Evolutionary conservation across 75 land plant genomes (phyloP).

Genomic region (Pseudotsuga menziesii): DNA sequence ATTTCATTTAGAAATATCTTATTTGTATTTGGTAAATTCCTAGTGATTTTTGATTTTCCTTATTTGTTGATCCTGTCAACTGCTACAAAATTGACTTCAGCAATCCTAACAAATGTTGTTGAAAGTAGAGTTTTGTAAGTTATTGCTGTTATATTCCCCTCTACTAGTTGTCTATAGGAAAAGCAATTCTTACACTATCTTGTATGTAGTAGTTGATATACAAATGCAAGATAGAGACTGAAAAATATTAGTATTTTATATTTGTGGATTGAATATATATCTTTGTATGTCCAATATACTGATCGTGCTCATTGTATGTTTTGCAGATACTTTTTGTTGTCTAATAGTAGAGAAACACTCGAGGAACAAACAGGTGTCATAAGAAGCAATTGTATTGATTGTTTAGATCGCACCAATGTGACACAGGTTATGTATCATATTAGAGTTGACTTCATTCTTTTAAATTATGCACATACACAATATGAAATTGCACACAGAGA

Average conservation of each 20-base stretch:
- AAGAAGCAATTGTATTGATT: slow-evolving; percentile 93
- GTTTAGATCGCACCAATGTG: slow-evolving; percentile 97
- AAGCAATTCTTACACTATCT: too few species aligned
- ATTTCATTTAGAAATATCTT: too few species aligned
- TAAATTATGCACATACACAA: too few species aligned
- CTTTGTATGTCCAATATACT: neutral
- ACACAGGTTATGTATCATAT: slow-evolving; percentile 62
- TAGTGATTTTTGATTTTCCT: too few species aligned
- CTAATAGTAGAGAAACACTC: slow-evolving; percentile 56
- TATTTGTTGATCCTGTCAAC: too few species aligned
- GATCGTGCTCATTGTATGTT: slow-evolving; percentile 1
- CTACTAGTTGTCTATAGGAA: neutral
- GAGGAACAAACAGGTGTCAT: slow-evolving; percentile 81
- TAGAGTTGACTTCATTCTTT: neutral
- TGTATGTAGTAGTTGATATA: too few species aligned
- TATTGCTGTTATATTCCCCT: slow-evolving; percentile 5
- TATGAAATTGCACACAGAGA: too few species aligned
- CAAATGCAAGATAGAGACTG: too few species aligned
- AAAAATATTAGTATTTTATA: neutral
- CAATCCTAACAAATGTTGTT: too few species aligned
- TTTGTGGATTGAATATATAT: neutral
- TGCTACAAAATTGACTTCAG: too few species aligned
- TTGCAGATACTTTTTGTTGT: slow-evolving; percentile 65
- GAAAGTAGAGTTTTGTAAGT: too few species aligned
- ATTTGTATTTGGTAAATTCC: too few species aligned